Base-by-base conservation (phyloP, 371 early-diverging fungal genomes). In the Basidiobolus meristosporus region DNA sequence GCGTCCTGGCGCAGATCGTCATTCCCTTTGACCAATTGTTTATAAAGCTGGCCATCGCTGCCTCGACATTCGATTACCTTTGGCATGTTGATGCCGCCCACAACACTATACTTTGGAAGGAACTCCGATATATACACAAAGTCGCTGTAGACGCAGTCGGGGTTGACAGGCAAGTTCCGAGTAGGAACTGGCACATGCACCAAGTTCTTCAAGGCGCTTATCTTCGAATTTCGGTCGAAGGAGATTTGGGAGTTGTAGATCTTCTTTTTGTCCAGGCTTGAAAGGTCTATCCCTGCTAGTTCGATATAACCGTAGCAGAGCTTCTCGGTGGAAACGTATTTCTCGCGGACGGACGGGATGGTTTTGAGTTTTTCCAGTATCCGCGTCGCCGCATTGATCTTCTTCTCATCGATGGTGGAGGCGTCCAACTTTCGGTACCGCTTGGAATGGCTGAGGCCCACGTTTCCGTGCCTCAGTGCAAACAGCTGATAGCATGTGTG, bases 1-100 rank as follows among this genome's bases (percentile, higher is more conserved):
- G 82, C 80, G 51, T 97, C 98, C 48, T 89, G 63, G 57, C 88
- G 83, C 14, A 95, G 61, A 62, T 95, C 92, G 53, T 97, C 98
- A 20, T 30, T 30, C 3, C 47, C 47, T 31, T 46, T 46, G 15
- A 46, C 34, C 34, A 34, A 12, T 34, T 34, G 34, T 34, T 14
- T 34, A 34, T 34, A 34, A 14, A 4, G 5, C 5, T 3, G 4
- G 5, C 34, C 34, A 34, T 34, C 34, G 18, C 34, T 34, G 34
- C 34, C 34, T n/a, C 18, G 34, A 34, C 34, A 34, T 12, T 34
- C 34, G 18, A 34, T 34, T 16, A 34, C 18, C 14, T 18, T 14
- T n/a, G 34, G 34, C 18, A 34, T 14, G 18, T 34, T 34, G 12
- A 34, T 12, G 18, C 34, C 34, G n/a, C 34, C 34, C 3, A 18